Base-by-base conservation (phyloP, 257 asterid species). In the Solanum peruvianum region DNA sequence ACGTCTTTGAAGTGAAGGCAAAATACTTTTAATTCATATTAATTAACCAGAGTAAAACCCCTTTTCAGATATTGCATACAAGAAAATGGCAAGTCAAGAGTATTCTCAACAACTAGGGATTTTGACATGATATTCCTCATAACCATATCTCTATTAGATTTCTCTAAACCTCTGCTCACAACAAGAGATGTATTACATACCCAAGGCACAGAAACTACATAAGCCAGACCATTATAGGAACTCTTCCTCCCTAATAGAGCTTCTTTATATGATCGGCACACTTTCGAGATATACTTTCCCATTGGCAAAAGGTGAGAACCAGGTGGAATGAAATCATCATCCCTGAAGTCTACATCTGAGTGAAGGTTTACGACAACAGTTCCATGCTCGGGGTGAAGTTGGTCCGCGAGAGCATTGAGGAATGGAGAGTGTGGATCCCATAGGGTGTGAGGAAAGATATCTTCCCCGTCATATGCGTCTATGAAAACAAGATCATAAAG, bases 391-490 rank as follows among this genome's bases (percentile, higher is more conserved):
- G 98, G 97, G 80, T 95, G 95, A 44, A 96, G 98, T 62, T 89
- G 92, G 58, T 89, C 90, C 29, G 92, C 90, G 15, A 96, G 86
- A 60, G 93, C 89, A 82, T 89, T 91, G 69, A 96, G 88, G 85
- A 96, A 96, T 29, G 96, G 95, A 78, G 93, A 93, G 73, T 86
- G 83, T 2, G 94, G 92, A 47, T 93, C 93, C 98, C 99, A 95
- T 49, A 96, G 88, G 47, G 93, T 89, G 90, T 60, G 91, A 3
- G 98, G 99, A 64, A 95, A 96, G 44, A 93, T 90, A 90, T 96
- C 99, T 35, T 95, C 96, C 1, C 98, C 98, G 44, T 96, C 98
- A 82, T 96, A 96, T 82, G 99, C 99, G 77, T 96, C 99, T 3
- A 96, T 86, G 75, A 94, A 94, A 90, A 96, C 90, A 47, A 95